Percentiles rank a stretch among this genome's conserved stretches.
Evolutionary conservation across 1,284 basidiomycete genomes (phyloP).

Genomic region (Kalmanozyma brasiliensis): DNA sequence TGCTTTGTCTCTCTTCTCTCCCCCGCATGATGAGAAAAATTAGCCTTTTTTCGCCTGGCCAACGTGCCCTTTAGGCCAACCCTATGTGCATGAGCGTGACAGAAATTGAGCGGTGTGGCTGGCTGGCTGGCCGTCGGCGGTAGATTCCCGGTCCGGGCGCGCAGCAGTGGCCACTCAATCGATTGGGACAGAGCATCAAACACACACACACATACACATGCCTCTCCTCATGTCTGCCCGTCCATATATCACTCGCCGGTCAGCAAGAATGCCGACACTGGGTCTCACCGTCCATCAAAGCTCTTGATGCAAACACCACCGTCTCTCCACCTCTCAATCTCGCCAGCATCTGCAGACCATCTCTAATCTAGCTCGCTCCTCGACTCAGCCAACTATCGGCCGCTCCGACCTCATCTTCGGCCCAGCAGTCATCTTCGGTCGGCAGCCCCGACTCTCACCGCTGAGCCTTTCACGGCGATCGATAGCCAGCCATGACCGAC

Average conservation of each 20-base stretch:
- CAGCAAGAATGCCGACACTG: constrained; percentile 8
- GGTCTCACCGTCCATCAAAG: not conserved
- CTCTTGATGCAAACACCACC: too few relatives aligned
- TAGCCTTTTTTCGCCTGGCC: not conserved
- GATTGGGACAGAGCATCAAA: too few relatives aligned
- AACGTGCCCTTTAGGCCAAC: not conserved
- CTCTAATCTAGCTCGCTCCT: not conserved
- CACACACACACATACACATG: constrained; percentile 2
- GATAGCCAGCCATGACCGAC: constrained; percentile 9
- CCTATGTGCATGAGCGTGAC: constrained; percentile 1
- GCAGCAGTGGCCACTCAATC: not conserved
- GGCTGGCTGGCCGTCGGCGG: too few relatives aligned
- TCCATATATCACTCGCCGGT: not conserved
- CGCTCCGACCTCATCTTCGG: too few relatives aligned
- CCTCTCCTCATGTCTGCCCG: not conserved
- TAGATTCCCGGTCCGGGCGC: constrained; percentile 1
- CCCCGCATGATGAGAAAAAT: constrained; percentile 10
- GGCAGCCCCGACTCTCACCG: not conserved
- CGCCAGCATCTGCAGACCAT: not conserved
- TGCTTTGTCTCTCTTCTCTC: not conserved
- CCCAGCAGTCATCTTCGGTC: too few relatives aligned
- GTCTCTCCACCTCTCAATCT: not conserved
- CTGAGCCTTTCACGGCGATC: constrained; percentile 3
- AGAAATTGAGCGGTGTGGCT: too few relatives aligned
- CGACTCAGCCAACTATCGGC: constrained; percentile 1